phyloP scores from a whole-genome alignment of 2,329 filamentous ascomycete species.

The Colletotrichum chrysophilum region DNA sequence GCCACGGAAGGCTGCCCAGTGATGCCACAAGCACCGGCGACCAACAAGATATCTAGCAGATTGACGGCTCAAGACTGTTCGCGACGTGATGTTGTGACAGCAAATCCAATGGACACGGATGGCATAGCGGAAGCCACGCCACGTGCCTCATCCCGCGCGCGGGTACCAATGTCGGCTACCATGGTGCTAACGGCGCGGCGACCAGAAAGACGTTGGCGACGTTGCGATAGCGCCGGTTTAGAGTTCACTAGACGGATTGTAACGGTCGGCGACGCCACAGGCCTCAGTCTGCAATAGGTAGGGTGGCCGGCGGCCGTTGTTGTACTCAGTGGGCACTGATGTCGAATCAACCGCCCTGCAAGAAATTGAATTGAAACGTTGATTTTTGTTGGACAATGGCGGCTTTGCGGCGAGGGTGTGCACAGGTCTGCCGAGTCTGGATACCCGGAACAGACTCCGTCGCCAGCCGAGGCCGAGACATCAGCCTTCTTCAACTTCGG shows the following conservation, averaged over 20 bases:
- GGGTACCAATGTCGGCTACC: neutral
- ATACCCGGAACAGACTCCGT: neutral
- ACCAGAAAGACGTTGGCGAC: constrained; percentile 3
- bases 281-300: neutral
- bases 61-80: neutral
- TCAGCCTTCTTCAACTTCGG: neutral
- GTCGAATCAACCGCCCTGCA: neutral
- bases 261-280: neutral
- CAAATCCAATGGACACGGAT: neutral
- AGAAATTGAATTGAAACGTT: neutral
- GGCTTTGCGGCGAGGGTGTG: neutral
- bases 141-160: constrained; percentile 1
- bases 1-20: neutral
- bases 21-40: neutral
- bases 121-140: neutral
- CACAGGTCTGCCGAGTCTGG: neutral
- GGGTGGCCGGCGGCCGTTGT: neutral
- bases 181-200: neutral
- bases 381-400: neutral
- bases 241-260: neutral
- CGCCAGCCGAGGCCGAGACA: neutral
- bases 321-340: neutral
- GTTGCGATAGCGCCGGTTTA: neutral
- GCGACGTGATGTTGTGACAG: neutral
- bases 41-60: neutral